These are phyloP conservation scores for Sicyos baderoa DNA, from an alignment of 306 rosid species.

Conservation along the genomic window DNA sequence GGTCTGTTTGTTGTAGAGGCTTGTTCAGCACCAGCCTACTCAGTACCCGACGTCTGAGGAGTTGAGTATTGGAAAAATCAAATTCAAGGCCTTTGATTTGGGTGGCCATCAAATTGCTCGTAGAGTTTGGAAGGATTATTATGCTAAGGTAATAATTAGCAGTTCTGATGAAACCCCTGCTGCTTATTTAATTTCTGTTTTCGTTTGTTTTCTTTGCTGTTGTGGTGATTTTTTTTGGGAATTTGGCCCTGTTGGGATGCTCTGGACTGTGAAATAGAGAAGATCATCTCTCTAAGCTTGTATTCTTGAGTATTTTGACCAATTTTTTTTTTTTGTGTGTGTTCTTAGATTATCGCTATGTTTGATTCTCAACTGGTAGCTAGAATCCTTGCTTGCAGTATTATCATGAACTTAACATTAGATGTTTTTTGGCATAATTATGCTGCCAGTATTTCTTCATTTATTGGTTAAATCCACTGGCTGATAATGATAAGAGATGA, in stretches of 20 bases:
- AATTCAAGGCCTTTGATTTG: constrained; percentile 40
- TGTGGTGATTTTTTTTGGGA: not conserved
- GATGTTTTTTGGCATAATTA: not conserved
- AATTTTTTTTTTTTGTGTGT: not conserved
- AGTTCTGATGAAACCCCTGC: not conserved
- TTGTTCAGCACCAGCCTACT: constrained; percentile 36
- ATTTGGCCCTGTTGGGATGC: not conserved
- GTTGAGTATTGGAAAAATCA: constrained; percentile 38
- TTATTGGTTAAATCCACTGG: not conserved
- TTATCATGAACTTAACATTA: not conserved
- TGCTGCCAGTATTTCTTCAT: not conserved
- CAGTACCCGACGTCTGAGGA: constrained; percentile 37
- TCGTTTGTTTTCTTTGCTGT: not conserved
- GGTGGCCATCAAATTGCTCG: constrained; percentile 40
- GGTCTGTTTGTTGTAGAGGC: constrained; percentile 21
- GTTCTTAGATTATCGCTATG: not conserved
- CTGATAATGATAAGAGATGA: not conserved
- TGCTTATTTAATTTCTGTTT: not conserved
- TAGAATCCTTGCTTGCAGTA: not conserved
- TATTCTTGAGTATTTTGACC: not conserved
- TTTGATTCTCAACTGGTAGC: not conserved
- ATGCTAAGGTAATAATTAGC: constrained; percentile 25
- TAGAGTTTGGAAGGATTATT: constrained; percentile 40
- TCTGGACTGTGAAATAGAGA: not conserved
- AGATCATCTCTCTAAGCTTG: not conserved